These are phyloP conservation scores for Eucalyptus fibrosa DNA, from an alignment of 345 rosid genomes.

Conservation along the genomic window DNA sequence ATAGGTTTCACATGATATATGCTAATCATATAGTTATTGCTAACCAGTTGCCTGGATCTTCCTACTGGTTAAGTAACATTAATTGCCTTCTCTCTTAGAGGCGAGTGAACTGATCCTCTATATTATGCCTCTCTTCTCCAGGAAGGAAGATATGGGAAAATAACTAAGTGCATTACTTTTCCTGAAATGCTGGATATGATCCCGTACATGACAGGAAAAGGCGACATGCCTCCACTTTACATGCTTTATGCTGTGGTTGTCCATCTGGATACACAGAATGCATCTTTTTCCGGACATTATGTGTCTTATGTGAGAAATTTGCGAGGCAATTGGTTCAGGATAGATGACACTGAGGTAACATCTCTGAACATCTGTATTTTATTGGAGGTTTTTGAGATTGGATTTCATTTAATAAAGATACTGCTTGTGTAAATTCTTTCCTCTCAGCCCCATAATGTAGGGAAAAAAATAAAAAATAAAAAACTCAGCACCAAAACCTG, in stretches of 20 bases:
- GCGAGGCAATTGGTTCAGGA: slow-evolving; percentile 67
- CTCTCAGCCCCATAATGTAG: not conserved
- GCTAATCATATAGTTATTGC: not conserved
- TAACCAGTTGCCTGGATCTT: not conserved
- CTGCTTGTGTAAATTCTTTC: not conserved
- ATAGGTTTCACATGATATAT: not conserved
- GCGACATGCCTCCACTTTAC: slow-evolving; percentile 68
- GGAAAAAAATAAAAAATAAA: not conserved
- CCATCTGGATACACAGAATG: slow-evolving; percentile 78
- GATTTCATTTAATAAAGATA: not conserved
- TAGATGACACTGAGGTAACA: slow-evolving; percentile 70
- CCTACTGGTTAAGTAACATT: not conserved
- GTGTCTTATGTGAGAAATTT: slow-evolving; percentile 65
- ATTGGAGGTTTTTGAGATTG: not conserved
- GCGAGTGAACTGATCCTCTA: not conserved
- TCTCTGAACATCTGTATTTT: not conserved
- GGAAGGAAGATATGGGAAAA: slow-evolving; percentile 78
- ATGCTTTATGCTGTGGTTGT: slow-evolving; percentile 70
- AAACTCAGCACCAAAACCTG: not conserved
- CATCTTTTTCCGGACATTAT: slow-evolving; percentile 79
- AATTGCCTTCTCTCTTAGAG: not conserved
- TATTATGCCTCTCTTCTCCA: slow-evolving; percentile 5
- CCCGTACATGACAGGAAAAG: slow-evolving; percentile 66
- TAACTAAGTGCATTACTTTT: slow-evolving; percentile 63
- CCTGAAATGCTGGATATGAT: slow-evolving; percentile 81